Evolutionary conservation across 2,329 filamentous ascomycete species (phyloP).

Genomic region (Emericellopsis atlantica): DNA sequence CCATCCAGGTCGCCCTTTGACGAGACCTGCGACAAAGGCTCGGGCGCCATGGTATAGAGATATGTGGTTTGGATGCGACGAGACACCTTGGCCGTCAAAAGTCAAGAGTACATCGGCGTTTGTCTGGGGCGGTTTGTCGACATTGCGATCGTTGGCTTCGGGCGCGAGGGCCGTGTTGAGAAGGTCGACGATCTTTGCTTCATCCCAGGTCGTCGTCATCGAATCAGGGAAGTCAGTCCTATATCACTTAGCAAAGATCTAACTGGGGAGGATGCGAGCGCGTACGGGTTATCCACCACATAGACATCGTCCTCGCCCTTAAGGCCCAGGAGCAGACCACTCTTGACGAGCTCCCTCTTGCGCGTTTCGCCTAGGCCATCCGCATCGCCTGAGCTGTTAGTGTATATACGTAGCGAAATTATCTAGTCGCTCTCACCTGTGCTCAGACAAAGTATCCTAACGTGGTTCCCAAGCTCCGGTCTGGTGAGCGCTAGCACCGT

Average conservation of each 20-base stretch:
- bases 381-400: conserved; percentile 51
- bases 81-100: conserved; percentile 75
- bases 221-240: conserved; percentile 67
- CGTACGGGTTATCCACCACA: conserved; percentile 66
- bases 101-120: conserved; percentile 77
- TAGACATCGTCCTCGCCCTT: conserved; percentile 66
- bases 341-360: conserved; percentile 72
- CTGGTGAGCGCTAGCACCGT: conserved; percentile 73
- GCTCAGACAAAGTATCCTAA: conserved; percentile 89
- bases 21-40: conserved; percentile 55
- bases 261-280: too few relatives aligned
- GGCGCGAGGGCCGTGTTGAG: conserved; percentile 66
- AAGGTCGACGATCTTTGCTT: conserved; percentile 54
- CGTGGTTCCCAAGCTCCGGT: conserved; percentile 71
- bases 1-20: conserved; percentile 51
- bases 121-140: conserved; percentile 19
- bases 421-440: conserved; percentile 41
- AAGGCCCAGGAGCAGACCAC: conserved; percentile 65
- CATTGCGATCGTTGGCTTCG: conserved; percentile 28
- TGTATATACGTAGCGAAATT: not conserved
- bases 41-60: conserved; percentile 75
- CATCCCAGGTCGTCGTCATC: conserved; percentile 71
- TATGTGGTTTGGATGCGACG: conserved; percentile 85
- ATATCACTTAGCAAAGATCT: too few relatives aligned
- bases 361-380: conserved; percentile 77